Evolutionary conservation across 2,329 filamentous ascomycete species (phyloP).

Genomic region (Ophiostoma australiae): DNA sequence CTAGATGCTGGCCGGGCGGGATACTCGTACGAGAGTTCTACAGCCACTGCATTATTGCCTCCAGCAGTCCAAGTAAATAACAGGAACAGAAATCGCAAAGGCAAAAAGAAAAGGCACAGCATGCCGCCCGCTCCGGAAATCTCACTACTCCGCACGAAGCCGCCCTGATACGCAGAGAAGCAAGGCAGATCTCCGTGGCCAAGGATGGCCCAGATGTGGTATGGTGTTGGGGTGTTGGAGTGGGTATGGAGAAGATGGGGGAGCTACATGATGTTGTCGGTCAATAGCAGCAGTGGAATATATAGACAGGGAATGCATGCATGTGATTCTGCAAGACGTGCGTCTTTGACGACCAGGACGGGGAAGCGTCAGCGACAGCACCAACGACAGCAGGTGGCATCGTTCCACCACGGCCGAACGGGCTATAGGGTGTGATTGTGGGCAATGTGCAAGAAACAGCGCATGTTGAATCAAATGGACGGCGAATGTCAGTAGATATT

Average conservation of each 20-base stretch:
- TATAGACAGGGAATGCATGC: neutral
- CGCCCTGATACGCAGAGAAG: neutral
- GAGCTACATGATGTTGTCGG: neutral
- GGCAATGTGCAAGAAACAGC: neutral
- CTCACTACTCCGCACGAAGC: neutral
- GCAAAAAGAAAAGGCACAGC: neutral
- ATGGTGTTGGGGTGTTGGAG: neutral
- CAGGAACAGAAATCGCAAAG: neutral
- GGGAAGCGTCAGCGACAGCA: neutral
- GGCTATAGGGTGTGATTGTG: neutral
- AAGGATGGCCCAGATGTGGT: neutral
- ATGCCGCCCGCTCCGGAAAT: conserved; percentile 6
- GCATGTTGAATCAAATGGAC: neutral
- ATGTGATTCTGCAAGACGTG: conserved; percentile 8
- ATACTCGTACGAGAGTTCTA: conserved; percentile 12
- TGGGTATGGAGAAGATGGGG: neutral
- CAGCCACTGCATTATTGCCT: conserved; percentile 13
- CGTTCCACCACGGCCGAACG: conserved; percentile 24
- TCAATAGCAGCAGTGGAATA: neutral
- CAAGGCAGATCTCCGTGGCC: neutral
- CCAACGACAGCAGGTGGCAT: conserved; percentile 1
- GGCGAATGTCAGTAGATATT: neutral
- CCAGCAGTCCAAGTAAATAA: neutral
- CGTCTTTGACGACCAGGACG: neutral
- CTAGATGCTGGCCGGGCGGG: neutral